These are phyloP conservation scores for Rhizopogon roseolus DNA, from an alignment of 768 basidiomycete genomes.

Conservation along the genomic window DNA sequence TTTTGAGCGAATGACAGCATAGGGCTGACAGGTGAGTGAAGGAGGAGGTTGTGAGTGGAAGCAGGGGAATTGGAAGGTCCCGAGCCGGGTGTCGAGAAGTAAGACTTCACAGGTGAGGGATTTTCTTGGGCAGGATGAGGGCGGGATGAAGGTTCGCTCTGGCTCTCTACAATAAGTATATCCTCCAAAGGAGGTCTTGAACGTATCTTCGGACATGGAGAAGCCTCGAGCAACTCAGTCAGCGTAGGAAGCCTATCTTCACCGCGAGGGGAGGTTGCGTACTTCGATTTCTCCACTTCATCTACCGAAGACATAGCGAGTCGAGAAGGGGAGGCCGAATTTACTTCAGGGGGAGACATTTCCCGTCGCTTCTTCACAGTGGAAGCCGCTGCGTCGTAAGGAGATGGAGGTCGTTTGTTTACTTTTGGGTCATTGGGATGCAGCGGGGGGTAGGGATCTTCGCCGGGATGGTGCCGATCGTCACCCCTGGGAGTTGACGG, in stretches of 20 bases:
- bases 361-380: constrained; percentile 17
- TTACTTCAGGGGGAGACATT: not conserved
- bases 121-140: constrained; percentile 5
- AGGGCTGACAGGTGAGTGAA: constrained; percentile 29
- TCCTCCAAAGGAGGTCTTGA: not conserved
- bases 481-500: constrained; percentile 16
- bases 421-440: constrained; percentile 10
- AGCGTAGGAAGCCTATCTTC: not conserved
- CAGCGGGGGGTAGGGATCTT: constrained; percentile 10
- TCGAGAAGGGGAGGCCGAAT: not conserved
- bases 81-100: constrained; percentile 35
- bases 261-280: not conserved
- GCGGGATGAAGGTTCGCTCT: not conserved
- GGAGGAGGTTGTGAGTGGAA: constrained; percentile 17
- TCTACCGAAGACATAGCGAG: constrained; percentile 4
- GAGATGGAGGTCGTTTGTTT: constrained; percentile 25
- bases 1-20: constrained; percentile 33
- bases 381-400: constrained; percentile 14
- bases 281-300: constrained; percentile 11
- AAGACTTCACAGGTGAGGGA: constrained; percentile 30
- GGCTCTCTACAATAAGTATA: not conserved
- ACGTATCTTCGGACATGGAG: not conserved
- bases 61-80: constrained; percentile 21
- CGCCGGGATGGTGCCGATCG: constrained; percentile 5
- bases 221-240: not conserved